Base-by-base conservation (phyloP, 2,329 filamentous ascomycete species). In the Basipetospora sp. region DNA sequence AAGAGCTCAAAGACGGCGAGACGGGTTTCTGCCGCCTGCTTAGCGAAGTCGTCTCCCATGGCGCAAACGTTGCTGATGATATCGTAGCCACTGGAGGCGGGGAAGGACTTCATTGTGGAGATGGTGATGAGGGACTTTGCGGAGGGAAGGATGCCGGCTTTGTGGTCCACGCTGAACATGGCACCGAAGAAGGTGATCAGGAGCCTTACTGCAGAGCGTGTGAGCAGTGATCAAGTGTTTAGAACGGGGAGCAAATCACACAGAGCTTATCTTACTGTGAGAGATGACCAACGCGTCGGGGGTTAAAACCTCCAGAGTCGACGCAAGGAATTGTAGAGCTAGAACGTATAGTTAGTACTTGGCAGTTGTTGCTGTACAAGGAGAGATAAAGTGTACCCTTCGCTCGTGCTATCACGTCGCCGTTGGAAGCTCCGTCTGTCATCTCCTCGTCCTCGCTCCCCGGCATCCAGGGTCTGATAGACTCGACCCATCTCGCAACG, bases 151-250 rank as follows among this genome's bases (percentile, higher is more conserved):
- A 74, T 64, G 29, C 71, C 71, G n/a, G 68, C 69, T 47, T 69
- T 69, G 53, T 73, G 69, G 44, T 74, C 70, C 38, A 69, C 64
- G 3, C 66, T 66, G 44, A 74, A 74, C 59, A 74, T 69, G 41
- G 67, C 64, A 11, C 65, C 64, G 40, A 75, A 75, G 54, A 74
- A 75, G 26, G 57, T 56, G 18, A 71, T 56, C 8, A 71, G 49
- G 1, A 69, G 50, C 35, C 64, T 62, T 22, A 69, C 57, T 60
- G 34, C 1, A 11, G 38, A 11, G n/a, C 19, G 9, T 22, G 10
- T 27, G 25, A 15, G 11, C 14, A 15, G 16, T n/a, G n/a, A n/a
- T n/a, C n/a, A n/a, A n/a, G n/a, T n/a, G n/a, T n/a, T n/a, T n/a
- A 29, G 16, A 4, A 15, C 19, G n/a, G n/a, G n/a, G n/a, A 20